A percentile compares a stretch with the other conserved stretches of the same genome.
Conservation (phyloP, 2,329 filamentous ascomycete genomes). For the Pseudogymnoascus sp. region DNA sequence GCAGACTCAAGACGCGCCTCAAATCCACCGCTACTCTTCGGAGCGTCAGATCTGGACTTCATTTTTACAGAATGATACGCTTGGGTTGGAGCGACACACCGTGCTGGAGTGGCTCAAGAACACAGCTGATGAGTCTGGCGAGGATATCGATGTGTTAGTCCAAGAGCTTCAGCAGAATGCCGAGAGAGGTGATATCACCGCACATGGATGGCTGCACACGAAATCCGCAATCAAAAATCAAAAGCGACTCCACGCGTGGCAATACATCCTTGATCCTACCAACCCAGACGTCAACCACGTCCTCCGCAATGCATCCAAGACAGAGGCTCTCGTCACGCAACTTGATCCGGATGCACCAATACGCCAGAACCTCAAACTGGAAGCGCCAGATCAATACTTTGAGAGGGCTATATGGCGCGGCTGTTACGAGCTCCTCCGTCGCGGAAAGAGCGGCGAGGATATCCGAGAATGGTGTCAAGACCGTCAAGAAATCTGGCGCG, state of each 20-base stretch:
- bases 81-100: slow-evolving; percentile 68
- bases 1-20: slow-evolving; percentile 27
- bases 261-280: slow-evolving; percentile 54
- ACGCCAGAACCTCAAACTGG: slow-evolving; percentile 66
- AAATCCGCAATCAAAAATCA: slow-evolving; percentile 81
- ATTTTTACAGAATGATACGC: slow-evolving; percentile 64
- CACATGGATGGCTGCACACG: slow-evolving; percentile 87
- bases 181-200: slow-evolving; percentile 71
- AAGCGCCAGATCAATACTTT: slow-evolving; percentile 77
- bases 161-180: slow-evolving; percentile 67
- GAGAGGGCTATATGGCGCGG: slow-evolving; percentile 87
- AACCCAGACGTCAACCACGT: slow-evolving; percentile 47
- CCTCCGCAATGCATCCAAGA: slow-evolving; percentile 47
- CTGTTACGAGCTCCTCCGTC: slow-evolving; percentile 86
- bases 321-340: slow-evolving; percentile 67
- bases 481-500: slow-evolving; percentile 81
- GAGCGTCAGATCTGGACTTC: slow-evolving; percentile 59
- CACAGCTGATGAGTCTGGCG: slow-evolving; percentile 57
- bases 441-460: slow-evolving; percentile 64
- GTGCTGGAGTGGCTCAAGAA: slow-evolving; percentile 81
- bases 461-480: slow-evolving; percentile 82
- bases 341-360: slow-evolving; percentile 86
- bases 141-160: slow-evolving; percentile 67
- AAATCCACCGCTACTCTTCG: slow-evolving; percentile 45
- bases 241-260: slow-evolving; percentile 67